These are phyloP conservation scores for Pseudovirgaria hyperparasitica DNA, from an alignment of 2,329 filamentous ascomycete species.

Conservation along the genomic window DNA sequence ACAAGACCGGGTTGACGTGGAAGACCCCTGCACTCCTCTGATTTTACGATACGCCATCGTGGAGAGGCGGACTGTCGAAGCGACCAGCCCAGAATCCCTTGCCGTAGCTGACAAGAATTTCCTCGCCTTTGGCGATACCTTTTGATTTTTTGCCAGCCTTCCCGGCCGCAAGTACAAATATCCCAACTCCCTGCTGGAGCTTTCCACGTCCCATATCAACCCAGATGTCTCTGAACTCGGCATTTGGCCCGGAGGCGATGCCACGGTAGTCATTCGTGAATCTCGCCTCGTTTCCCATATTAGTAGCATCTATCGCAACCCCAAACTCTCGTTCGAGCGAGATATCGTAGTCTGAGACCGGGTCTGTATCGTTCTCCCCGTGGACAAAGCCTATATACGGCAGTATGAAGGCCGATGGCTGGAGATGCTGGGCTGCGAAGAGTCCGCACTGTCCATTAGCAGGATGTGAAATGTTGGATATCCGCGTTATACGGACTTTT, in stretches of 20 bases:
- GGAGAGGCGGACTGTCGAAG: too few relatives aligned
- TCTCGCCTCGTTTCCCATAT: constrained; percentile 37
- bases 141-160: constrained; percentile 34
- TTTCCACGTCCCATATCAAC: constrained; percentile 23
- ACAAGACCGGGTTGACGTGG: too few relatives aligned
- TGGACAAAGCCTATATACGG: constrained; percentile 38
- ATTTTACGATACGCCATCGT: too few relatives aligned
- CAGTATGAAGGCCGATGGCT: constrained; percentile 34
- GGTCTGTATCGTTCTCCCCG: constrained; percentile 27
- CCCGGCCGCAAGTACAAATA: constrained; percentile 36
- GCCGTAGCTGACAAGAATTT: constrained; percentile 42
- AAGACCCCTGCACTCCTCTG: too few relatives aligned
- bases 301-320: constrained; percentile 35
- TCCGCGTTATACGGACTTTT: constrained; percentile 29
- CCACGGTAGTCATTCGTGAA: constrained; percentile 44
- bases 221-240: constrained; percentile 30
- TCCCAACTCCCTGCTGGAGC: constrained; percentile 35
- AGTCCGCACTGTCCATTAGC: constrained; percentile 36
- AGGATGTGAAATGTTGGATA: constrained; percentile 31
- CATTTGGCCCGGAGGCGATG: constrained; percentile 26
- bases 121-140: constrained; percentile 35
- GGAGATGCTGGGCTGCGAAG: constrained; percentile 31
- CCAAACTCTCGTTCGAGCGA: constrained; percentile 36
- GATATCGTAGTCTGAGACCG: constrained; percentile 37
- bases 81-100: constrained; percentile 37